Conservation (phyloP, 352 stramenopile species). For the Phytophthora capsici region DNA sequence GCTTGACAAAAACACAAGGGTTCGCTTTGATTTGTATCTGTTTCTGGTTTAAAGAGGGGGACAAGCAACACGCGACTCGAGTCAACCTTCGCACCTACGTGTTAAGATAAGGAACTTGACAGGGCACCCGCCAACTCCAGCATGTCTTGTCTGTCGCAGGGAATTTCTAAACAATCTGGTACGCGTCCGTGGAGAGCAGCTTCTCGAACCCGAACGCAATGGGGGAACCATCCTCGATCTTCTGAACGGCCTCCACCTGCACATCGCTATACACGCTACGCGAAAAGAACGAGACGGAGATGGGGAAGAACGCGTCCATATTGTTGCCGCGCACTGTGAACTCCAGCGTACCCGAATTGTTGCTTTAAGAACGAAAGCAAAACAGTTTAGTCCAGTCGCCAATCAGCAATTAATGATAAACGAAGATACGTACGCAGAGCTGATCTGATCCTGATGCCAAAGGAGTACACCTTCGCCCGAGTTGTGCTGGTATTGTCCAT, state of each 20-base stretch:
- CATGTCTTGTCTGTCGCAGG: slow-evolving; percentile 6
- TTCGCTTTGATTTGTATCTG: slow-evolving; percentile 44
- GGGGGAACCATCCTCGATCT: slow-evolving; percentile 73
- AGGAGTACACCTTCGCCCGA: slow-evolving; percentile 67
- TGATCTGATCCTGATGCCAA: slow-evolving; percentile 87
- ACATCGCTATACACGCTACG: slow-evolving; percentile 89
- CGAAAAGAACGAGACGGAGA: slow-evolving; percentile 90
- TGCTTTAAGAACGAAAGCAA: slow-evolving; percentile 46
- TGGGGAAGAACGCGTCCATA: slow-evolving; percentile 88
- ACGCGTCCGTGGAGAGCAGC: slow-evolving; percentile 86
- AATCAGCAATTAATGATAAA: neutral
- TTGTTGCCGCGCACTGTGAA: slow-evolving; percentile 84
- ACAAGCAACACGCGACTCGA: slow-evolving; percentile 23
- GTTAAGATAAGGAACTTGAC: slow-evolving; percentile 16
- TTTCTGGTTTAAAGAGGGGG: slow-evolving; percentile 40
- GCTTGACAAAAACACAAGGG: slow-evolving; percentile 34
- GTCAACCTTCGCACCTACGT: slow-evolving; percentile 24
- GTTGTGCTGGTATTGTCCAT: slow-evolving; percentile 91
- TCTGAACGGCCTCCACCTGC: slow-evolving; percentile 77
- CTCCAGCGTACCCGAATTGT: slow-evolving; percentile 83
- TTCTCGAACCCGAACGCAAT: slow-evolving; percentile 89
- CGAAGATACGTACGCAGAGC: slow-evolving; percentile 61
- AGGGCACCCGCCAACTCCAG: slow-evolving; percentile 8
- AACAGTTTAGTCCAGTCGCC: slow-evolving; percentile 7
- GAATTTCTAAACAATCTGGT: slow-evolving; percentile 87